A percentile compares a stretch with the other conserved stretches of the same genome.
These are phyloP conservation scores for Citeromyces hawaiiensis DNA, from an alignment of 1,139 yeast species.

Conservation along the genomic window DNA sequence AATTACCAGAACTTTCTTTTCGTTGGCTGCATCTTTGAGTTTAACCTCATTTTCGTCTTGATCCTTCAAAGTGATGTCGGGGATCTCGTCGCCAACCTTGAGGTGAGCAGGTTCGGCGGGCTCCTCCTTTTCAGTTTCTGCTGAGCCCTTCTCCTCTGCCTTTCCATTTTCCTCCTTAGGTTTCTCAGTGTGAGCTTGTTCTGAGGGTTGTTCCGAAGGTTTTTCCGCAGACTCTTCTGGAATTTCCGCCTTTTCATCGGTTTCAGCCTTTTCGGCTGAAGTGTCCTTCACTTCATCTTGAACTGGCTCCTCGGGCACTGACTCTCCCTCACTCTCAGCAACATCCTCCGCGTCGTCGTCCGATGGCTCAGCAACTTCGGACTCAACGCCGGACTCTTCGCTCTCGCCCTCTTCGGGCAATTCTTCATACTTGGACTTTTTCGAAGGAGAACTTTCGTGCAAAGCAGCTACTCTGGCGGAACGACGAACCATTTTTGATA, in stretches of 20 bases:
- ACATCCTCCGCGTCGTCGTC: constrained; percentile 18
- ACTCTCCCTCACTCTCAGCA: constrained; percentile 17
- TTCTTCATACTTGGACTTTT: constrained; percentile 1
- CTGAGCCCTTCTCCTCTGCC: constrained; percentile 1
- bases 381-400: constrained; percentile 1
- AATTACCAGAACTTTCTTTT: constrained; percentile 40
- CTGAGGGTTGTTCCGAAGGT: constrained; percentile 1
- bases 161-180: constrained; percentile 3
- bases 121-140: constrained; percentile 2
- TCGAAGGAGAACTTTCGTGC: constrained; percentile 5
- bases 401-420: neutral
- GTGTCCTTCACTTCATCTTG: no score
- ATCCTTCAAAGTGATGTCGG: constrained; percentile 46
- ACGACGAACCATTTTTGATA: constrained; percentile 6
- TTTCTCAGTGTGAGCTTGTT: no score
- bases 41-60: constrained; percentile 55
- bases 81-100: constrained; percentile 57
- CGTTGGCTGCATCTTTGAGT: constrained; percentile 30
- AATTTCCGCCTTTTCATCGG: neutral
- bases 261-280: neutral
- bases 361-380: constrained; percentile 1
- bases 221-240: neutral
- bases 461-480: constrained; percentile 9
- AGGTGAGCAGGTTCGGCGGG: constrained; percentile 13
- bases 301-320: constrained; percentile 6